A percentile compares a stretch with the other conserved stretches of the same genome.
Conservation (phyloP, 208 protist genomes). For the Phytomonas francai region DNA sequence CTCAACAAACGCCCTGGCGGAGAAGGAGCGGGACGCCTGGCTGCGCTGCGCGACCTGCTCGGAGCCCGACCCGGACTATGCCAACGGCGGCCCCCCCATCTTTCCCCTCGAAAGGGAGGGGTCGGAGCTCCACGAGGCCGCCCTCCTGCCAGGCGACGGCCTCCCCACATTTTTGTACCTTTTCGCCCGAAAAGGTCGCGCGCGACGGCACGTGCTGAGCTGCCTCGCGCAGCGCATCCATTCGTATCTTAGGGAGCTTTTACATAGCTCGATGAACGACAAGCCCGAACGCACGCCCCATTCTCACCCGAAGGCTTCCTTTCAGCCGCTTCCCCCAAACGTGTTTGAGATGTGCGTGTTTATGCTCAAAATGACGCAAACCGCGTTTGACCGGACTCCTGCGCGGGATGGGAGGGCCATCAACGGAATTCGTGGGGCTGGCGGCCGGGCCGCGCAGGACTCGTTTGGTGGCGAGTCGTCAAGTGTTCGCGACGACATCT, state of each 20-base stretch:
- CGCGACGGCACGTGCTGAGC: conserved; percentile 8
- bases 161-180: background rate
- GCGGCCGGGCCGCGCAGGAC: too few species aligned
- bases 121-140: background rate
- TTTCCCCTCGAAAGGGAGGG: too few species aligned
- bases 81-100: too few species aligned
- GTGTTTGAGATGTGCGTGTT: conserved; percentile 28
- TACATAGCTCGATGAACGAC: background rate
- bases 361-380: conserved; percentile 30
- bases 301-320: background rate
- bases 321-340: conserved; percentile 14
- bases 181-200: background rate
- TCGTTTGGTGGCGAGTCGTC: background rate
- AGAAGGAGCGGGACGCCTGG: background rate
- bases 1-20: too few species aligned
- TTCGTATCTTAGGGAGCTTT: conserved; percentile 9
- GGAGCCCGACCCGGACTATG: too few species aligned
- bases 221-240: conserved; percentile 3
- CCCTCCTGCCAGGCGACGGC: background rate
- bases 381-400: conserved; percentile 9
- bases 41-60: background rate
- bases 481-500: background rate
- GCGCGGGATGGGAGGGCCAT: background rate
- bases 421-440: too few species aligned
- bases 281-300: background rate